Conservation (phyloP, 2,329 filamentous ascomycete species). For the Aspergillus tubingensis region DNA sequence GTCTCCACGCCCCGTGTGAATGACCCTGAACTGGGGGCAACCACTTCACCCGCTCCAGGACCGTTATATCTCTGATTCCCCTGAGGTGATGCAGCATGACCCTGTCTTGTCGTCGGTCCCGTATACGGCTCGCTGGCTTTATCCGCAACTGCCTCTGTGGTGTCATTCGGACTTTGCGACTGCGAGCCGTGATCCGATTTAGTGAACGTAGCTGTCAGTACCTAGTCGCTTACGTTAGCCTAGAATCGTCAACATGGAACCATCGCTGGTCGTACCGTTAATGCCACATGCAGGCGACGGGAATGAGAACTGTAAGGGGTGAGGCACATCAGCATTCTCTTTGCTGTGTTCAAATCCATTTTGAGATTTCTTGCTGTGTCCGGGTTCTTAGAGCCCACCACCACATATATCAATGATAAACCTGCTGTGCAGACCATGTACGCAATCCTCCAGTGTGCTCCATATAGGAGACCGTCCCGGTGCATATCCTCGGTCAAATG, state of each 20-base stretch:
- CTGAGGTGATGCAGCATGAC: neutral
- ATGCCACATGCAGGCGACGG: constrained; percentile 5
- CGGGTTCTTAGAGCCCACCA: constrained; percentile 5
- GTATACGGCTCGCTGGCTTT: neutral
- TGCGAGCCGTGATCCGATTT: constrained; percentile 1
- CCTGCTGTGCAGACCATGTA: constrained; percentile 10
- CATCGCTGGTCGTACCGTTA: neutral
- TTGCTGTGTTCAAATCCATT: constrained; percentile 4
- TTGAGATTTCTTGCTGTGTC: neutral
- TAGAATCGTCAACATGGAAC: too few relatives aligned
- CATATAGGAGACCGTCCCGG: constrained; percentile 10
- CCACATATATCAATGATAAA: constrained; percentile 10
- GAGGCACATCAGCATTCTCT: neutral
- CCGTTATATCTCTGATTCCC: neutral
- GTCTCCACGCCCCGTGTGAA: neutral
- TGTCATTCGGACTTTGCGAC: neutral
- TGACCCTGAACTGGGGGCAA: neutral
- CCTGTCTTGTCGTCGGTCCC: neutral
- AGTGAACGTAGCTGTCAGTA: constrained; percentile 4
- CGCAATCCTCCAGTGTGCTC: constrained; percentile 10
- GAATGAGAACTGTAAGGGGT: constrained; percentile 6
- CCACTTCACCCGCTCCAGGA: neutral
- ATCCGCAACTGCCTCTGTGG: neutral
- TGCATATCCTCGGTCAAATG: constrained; percentile 16
- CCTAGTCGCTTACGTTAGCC: neutral